These are phyloP conservation scores for Aphanoascus verrucosus DNA, from an alignment of 2,329 filamentous ascomycete genomes.

Conservation along the genomic window DNA sequence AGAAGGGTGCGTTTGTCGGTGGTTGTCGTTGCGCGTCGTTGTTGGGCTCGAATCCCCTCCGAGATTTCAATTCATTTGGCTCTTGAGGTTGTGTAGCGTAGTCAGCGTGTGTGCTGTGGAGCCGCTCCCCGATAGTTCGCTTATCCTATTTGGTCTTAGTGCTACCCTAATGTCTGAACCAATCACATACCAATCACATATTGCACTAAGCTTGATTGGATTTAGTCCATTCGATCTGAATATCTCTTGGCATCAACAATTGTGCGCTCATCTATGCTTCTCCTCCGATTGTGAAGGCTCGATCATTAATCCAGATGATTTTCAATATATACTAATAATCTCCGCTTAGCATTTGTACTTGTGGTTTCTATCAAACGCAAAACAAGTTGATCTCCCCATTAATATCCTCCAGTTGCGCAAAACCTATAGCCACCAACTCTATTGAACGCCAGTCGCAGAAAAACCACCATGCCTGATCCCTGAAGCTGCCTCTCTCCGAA, in stretches of 20 bases:
- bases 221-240: not conserved
- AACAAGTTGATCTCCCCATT: too few relatives aligned
- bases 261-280: too few relatives aligned
- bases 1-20: constrained; percentile 15
- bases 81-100: constrained; percentile 15
- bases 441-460: not conserved
- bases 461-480: not conserved
- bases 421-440: not conserved
- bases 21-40: constrained; percentile 16
- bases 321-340: too few relatives aligned
- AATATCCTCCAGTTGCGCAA: too few relatives aligned
- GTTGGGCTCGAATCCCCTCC: constrained; percentile 13
- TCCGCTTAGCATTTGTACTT: too few relatives aligned
- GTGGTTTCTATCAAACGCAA: too few relatives aligned
- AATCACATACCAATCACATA: constrained; percentile 4
- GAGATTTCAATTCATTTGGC: constrained; percentile 14
- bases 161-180: constrained; percentile 27
- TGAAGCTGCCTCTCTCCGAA: constrained; percentile 24
- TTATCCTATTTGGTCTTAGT: constrained; percentile 34
- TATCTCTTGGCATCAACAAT: not conserved
- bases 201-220: not conserved
- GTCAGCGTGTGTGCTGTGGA: constrained; percentile 27
- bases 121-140: constrained; percentile 25
- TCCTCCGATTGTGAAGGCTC: too few relatives aligned
- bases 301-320: too few relatives aligned